These are phyloP conservation scores for Cercospora nicotianae DNA, from an alignment of 2,329 filamentous ascomycete species.

Conservation along the genomic window DNA sequence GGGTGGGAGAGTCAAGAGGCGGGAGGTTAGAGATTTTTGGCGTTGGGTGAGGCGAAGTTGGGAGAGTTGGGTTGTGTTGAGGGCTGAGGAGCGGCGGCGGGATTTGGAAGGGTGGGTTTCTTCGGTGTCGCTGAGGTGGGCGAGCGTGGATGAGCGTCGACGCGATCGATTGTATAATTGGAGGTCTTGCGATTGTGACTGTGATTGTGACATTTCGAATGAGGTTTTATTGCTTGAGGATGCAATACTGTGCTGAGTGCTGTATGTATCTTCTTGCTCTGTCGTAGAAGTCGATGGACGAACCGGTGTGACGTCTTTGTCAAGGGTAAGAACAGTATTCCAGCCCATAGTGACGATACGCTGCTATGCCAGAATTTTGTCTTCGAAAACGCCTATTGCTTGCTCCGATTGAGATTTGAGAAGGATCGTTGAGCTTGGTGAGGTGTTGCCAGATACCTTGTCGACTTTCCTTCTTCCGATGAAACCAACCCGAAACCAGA, in stretches of 20 bases:
- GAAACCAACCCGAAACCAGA: slow-evolving; percentile 4
- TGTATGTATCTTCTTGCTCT: neutral
- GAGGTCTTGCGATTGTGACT: neutral
- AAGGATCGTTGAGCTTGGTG: neutral
- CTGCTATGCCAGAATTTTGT: neutral
- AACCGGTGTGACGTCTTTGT: neutral
- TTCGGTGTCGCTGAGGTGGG: slow-evolving; percentile 1
- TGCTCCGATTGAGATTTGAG: neutral
- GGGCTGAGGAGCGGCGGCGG: slow-evolving; percentile 7
- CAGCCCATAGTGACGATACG: neutral
- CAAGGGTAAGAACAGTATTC: neutral
- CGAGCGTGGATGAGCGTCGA: slow-evolving; percentile 6
- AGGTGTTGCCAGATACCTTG: neutral
- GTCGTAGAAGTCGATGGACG: neutral
- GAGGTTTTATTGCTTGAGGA: neutral
- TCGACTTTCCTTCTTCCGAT: neutral
- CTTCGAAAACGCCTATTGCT: neutral
- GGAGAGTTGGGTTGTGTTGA: neutral
- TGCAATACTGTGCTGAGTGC: neutral
- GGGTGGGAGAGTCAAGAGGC: slow-evolving; percentile 21
- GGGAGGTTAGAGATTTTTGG: slow-evolving; percentile 2
- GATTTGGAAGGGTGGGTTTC: neutral
- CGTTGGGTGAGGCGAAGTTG: neutral
- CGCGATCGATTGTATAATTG: neutral
- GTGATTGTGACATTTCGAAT: neutral